Evolutionary conservation across 2,329 filamentous ascomycete genomes (phyloP).

Genomic region (Calonectria henricotiae): DNA sequence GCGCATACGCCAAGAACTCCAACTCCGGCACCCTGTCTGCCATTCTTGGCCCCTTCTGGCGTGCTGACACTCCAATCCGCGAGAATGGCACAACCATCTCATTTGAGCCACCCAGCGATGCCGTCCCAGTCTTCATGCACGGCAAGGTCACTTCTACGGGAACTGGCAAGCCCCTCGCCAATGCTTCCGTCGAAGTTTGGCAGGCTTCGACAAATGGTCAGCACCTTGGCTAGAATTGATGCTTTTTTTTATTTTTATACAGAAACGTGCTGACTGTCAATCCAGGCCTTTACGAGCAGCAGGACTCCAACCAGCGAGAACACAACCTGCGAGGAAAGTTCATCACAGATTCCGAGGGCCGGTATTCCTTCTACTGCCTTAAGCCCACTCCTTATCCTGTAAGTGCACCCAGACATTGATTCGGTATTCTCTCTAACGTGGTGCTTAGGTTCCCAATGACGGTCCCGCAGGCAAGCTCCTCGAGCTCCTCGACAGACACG

Average conservation of each 20-base stretch:
- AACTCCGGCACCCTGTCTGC: constrained; percentile 78
- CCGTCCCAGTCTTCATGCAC: constrained; percentile 75
- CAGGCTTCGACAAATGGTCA: constrained; percentile 81
- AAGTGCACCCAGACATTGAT: constrained; percentile 32
- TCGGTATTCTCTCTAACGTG: neutral
- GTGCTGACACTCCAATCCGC: constrained; percentile 79
- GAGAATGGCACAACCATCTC: constrained; percentile 81
- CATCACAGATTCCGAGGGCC: constrained; percentile 76
- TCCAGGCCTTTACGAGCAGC: constrained; percentile 76
- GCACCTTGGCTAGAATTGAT: neutral
- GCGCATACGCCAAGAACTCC: constrained; percentile 63
- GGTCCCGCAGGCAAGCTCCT: constrained; percentile 71
- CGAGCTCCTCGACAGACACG: constrained; percentile 69
- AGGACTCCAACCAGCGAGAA: constrained; percentile 79
- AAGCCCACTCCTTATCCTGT: constrained; percentile 73
- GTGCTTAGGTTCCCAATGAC: constrained; percentile 59
- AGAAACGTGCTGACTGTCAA: neutral
- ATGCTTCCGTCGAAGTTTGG: constrained; percentile 83
- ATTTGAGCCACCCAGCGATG: constrained; percentile 65
- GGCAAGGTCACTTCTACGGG: constrained; percentile 71
- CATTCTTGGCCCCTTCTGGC: constrained; percentile 90
- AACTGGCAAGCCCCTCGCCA: constrained; percentile 76
- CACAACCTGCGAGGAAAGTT: constrained; percentile 84
- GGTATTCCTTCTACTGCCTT: constrained; percentile 75
- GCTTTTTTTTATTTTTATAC: neutral